Conservation (phyloP, 2,329 filamentous ascomycete species). For the Diaporthe amygdali region DNA sequence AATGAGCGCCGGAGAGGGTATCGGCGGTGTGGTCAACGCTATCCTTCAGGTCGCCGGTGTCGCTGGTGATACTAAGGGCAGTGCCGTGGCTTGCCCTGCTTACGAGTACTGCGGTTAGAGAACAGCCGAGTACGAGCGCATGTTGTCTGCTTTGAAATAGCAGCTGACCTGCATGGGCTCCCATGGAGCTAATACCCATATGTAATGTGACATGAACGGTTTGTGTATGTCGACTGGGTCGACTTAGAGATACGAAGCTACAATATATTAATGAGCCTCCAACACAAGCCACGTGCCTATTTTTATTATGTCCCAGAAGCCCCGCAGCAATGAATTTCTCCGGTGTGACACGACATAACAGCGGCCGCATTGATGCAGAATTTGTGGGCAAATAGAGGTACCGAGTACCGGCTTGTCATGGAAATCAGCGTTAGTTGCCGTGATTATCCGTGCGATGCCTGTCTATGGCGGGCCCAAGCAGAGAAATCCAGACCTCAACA, state of each 20-base stretch:
- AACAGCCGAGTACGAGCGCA: too few species aligned
- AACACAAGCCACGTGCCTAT: neutral
- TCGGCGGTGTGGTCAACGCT: constrained; percentile 66
- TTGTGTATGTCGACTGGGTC: neutral
- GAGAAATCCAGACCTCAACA: too few species aligned
- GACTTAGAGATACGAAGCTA: neutral
- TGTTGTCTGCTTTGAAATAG: neutral
- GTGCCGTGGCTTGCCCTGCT: neutral
- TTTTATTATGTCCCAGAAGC: too few species aligned
- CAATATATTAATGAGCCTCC: neutral
- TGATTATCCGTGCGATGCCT: too few species aligned
- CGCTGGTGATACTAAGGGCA: neutral
- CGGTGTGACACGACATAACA: too few species aligned
- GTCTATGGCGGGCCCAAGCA: too few species aligned
- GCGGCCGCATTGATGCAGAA: too few species aligned
- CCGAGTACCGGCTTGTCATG: too few species aligned
- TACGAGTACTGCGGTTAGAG: constrained; percentile 8
- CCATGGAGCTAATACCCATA: neutral
- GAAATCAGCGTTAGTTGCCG: too few species aligned
- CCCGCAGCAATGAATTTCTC: too few species aligned
- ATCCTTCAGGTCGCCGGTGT: constrained; percentile 15
- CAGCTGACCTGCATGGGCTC: neutral
- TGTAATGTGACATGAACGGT: constrained; percentile 8
- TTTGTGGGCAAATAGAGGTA: too few species aligned
- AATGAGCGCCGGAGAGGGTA: constrained; percentile 67